Evolutionary conservation across 148 eudicot genomes (phyloP), one percentile per base, ranked within the genome.

Genomic region (Selenicereus undatus): DNA sequence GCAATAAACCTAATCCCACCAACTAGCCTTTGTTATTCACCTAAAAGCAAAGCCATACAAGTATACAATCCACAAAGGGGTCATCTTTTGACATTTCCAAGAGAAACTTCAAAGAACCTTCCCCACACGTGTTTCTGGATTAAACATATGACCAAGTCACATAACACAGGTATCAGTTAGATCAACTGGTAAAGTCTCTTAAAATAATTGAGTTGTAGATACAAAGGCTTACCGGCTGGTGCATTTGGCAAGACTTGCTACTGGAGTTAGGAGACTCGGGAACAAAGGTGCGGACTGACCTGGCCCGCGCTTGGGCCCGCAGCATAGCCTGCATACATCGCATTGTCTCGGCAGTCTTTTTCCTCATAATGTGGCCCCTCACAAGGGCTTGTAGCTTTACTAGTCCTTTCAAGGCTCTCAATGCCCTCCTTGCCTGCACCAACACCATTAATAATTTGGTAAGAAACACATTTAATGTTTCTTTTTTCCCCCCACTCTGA

Each of bases 351-450:
- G 93, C 87, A 13, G 94, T 86, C 64, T 85, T 88, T 84, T 88
- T 89, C 81, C 99, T 89, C 85, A 92, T 80, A 78, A 92, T 92
- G 84, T 93, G 91, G 20, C 99, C 99, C 79, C 99, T 84, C 4
- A 91, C 97, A 0, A 89, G 88, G 27, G 97, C 99, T 74, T 95
- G 99, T 29, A 95, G 89, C 83, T 84, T 95, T 51, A 95, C 99
- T 56, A 95, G 70, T 22, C 90, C 94, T 85, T 90, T 95, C 66
- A 95, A 76, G 56, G 98, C 97, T 81, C 91, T 75, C 81, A 93
- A 79, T 56, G 97, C 99, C 81, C 90, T 93, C 83, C 94, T 95
- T 32, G 99, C 90, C 99, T 95, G 71, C 75, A 83, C 36, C 30
- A 30, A 27, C 27, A 52, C 10, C 74, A 64, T 50, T 51, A 60